Conservation (phyloP, 805 yeast species). For the Kluyveromyces dobzhanskii region DNA sequence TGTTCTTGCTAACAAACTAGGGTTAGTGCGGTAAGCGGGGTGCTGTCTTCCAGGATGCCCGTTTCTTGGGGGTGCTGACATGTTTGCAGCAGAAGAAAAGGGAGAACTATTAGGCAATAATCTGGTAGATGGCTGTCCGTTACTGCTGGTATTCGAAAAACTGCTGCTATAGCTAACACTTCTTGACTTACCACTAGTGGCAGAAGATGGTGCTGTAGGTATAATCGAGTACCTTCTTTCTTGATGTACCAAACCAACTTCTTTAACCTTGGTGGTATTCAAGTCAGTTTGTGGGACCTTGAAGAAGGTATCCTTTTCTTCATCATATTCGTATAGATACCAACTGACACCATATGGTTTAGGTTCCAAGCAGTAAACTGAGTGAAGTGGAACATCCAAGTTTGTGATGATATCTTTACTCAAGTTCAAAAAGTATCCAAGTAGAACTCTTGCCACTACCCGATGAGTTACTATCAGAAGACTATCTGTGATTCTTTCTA, state of each 20-base stretch:
- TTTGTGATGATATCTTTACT: conserved; percentile 76
- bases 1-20: conserved; percentile 8
- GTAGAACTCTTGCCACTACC: conserved; percentile 77
- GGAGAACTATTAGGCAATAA: background rate
- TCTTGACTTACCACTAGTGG: conserved; percentile 12
- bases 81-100: conserved; percentile 1
- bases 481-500: conserved; percentile 87
- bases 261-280: conserved; percentile 47
- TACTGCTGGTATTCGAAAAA: background rate
- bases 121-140: background rate
- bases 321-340: conserved; percentile 82
- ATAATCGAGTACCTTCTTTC: conserved; percentile 67
- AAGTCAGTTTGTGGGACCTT: conserved; percentile 43
- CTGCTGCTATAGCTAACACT: conserved; percentile 7
- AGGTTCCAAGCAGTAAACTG: conserved; percentile 82
- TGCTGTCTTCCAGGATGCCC: conserved; percentile 6
- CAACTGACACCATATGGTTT: conserved; percentile 95
- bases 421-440: conserved; percentile 84
- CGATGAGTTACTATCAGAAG: conserved; percentile 78
- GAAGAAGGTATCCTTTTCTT: conserved; percentile 64
- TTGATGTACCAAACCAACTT: conserved; percentile 60
- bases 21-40: conserved; percentile 1
- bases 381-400: conserved; percentile 87
- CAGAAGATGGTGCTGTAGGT: conserved; percentile 57
- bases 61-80: conserved; percentile 2